phyloP scores from a whole-genome alignment of 169 alveolate genomes.

The Cryptosporidium sp. region DNA sequence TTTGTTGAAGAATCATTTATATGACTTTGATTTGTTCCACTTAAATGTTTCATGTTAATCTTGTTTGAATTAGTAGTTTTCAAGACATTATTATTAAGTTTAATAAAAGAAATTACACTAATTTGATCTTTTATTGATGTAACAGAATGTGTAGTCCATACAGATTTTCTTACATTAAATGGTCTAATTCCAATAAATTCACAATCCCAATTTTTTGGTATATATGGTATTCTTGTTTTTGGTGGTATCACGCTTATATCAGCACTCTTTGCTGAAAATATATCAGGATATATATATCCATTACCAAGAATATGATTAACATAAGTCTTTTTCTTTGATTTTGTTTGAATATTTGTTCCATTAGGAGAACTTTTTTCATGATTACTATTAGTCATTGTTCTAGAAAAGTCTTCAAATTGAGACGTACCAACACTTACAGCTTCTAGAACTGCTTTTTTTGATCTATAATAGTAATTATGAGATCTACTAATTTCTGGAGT shows the following conservation, averaged over 20 bases:
- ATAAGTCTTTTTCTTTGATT: constrained; percentile 28
- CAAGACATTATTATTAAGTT: neutral
- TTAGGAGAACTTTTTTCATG: neutral
- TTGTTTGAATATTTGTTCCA: neutral
- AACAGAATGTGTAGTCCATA: constrained; percentile 73
- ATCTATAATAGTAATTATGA: constrained; percentile 69
- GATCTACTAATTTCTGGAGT: constrained; percentile 60
- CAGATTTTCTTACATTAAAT: constrained; percentile 61
- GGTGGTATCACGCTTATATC: constrained; percentile 73
- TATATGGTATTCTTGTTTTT: constrained; percentile 63
- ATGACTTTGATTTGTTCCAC: neutral
- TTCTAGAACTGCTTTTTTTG: constrained; percentile 55
- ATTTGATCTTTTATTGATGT: constrained; percentile 64
- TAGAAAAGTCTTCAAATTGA: constrained; percentile 10
- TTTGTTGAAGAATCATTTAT: constrained; percentile 10
- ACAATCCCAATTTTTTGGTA: constrained; percentile 71
- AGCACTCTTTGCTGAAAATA: constrained; percentile 74
- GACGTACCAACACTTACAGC: constrained; percentile 18
- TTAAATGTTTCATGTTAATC: neutral
- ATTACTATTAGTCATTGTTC: constrained; percentile 7
- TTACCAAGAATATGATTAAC: constrained; percentile 29
- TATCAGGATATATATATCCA: constrained; percentile 52
- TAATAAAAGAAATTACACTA: constrained; percentile 43
- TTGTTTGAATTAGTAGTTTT: neutral
- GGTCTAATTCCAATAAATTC: constrained; percentile 71